Base-by-base conservation (phyloP, 75 land plant genomes). In the Cupressus sempervirens region DNA sequence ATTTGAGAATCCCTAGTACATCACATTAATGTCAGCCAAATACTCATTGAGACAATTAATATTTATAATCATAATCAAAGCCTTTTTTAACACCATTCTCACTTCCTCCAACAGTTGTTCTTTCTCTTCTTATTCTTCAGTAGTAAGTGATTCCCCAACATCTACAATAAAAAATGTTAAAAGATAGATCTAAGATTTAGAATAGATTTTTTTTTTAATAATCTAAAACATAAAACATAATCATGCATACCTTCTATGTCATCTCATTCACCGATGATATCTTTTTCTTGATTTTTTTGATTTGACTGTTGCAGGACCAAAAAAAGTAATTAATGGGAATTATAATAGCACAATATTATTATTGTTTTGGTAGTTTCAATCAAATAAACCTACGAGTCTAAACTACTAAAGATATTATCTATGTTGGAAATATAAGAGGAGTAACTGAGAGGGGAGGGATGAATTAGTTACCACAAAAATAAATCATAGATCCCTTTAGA, bases 111-210 rank as follows among this genome's bases (percentile, higher is more conserved):
- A 82, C 32, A 98, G 85, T 77, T 86, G 92, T 56, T 95, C 98
- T 85, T 98, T 98, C 86, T 98, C 99, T 82, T 98, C 98, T 83
- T 93, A 93, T 86, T 98, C 99, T 84, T 94, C 94, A 84, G 91
- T 87, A 85, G 99, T 98, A 83, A 98, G 91, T 54, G 92, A 93
- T 62, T 98, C 99, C 45, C 94, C 96, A 36, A 84, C 84, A 3
- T 94, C 98, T 94, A 52, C 4, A 30, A 29, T 84, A 43, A 32
- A 30, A 82, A 38, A 15, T 53, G 30, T n/a, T n/a, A n/a, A 43
- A 38, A 81, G 43, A 76, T 40, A 8, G 41, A n/a, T 36, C 56
- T 40, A 35, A 53, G 36, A 30, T 34, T n/a, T 3, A 86, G 67
- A 82, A 7, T 4, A 67, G 12, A 73, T 12, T 82, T 80, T n/a